These are phyloP conservation scores for Sclerotinia trifoliorum DNA, from an alignment of 2,329 filamentous ascomycete species.

Conservation along the genomic window DNA sequence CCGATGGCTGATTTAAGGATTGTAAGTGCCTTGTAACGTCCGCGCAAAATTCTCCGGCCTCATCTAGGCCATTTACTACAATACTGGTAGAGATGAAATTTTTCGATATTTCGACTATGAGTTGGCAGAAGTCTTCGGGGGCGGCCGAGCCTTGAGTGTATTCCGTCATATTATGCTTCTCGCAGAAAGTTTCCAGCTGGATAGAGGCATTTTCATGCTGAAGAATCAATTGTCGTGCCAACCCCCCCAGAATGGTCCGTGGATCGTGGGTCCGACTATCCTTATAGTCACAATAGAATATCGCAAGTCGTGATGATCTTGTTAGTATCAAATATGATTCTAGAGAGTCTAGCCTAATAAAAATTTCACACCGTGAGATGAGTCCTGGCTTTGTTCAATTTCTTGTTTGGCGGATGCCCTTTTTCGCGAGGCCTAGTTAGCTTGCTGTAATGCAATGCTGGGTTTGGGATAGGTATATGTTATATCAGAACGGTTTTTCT, in stretches of 20 bases:
- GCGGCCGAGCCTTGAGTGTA: neutral
- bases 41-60: conserved; percentile 27
- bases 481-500: conserved; percentile 30
- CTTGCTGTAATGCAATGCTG: neutral
- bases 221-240: conserved; percentile 35
- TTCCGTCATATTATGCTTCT: conserved; percentile 4
- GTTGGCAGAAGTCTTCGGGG: conserved; percentile 14
- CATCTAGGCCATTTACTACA: conserved; percentile 38
- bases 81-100: conserved; percentile 29
- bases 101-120: conserved; percentile 18
- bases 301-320: conserved; percentile 7
- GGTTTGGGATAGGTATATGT: neutral
- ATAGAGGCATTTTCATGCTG: conserved; percentile 32
- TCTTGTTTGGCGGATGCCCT: conserved; percentile 24
- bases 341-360: neutral
- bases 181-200: conserved; percentile 24
- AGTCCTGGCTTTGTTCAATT: neutral
- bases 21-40: conserved; percentile 21
- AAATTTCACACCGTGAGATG: conserved; percentile 15
- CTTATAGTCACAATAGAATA: conserved; percentile 22
- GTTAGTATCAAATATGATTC: conserved; percentile 16
- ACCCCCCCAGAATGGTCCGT: conserved; percentile 27
- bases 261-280: conserved; percentile 15
- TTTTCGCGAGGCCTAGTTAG: neutral
- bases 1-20: conserved; percentile 18